A percentile compares a stretch with the other conserved stretches of the same genome.
phyloP scores from a whole-genome alignment of 495 filamentous ascomycete genomes.

The Neurospora cerealis region DNA sequence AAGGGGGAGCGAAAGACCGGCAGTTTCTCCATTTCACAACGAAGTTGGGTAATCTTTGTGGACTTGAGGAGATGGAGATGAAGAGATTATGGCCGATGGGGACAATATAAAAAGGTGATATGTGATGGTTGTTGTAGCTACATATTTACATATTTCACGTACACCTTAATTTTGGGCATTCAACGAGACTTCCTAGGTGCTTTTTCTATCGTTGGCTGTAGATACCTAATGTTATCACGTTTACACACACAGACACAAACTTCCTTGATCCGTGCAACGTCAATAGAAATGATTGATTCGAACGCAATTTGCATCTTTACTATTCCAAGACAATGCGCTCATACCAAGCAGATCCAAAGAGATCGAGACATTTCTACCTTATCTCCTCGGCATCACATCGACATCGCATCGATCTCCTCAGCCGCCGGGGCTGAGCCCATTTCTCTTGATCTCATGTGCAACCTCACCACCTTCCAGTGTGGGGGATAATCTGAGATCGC shows the following conservation, averaged over 20 bases:
- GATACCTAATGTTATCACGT: background rate
- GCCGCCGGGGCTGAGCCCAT: too few relatives aligned
- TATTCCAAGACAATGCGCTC: background rate
- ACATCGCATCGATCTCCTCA: too few relatives aligned
- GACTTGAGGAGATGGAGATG: background rate
- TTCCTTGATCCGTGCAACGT: background rate
- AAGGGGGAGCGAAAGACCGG: background rate
- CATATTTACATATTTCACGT: background rate
- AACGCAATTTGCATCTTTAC: background rate
- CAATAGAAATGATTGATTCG: background rate
- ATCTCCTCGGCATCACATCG: too few relatives aligned
- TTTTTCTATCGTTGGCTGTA: background rate
- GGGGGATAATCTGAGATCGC: too few relatives aligned
- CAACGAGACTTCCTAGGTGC: background rate
- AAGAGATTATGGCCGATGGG: background rate
- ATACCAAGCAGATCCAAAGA: background rate
- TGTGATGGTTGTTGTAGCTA: background rate
- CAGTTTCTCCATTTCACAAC: background rate
- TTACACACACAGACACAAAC: too few relatives aligned
- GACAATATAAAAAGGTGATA: background rate
- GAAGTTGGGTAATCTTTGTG: background rate
- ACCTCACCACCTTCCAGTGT: too few relatives aligned
- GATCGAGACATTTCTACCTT: too few relatives aligned
- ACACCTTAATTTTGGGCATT: background rate
- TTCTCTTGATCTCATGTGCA: too few relatives aligned